Evolutionary conservation across 306 rosid genomes (phyloP).

Genomic region (Lathyrus aphaca): DNA sequence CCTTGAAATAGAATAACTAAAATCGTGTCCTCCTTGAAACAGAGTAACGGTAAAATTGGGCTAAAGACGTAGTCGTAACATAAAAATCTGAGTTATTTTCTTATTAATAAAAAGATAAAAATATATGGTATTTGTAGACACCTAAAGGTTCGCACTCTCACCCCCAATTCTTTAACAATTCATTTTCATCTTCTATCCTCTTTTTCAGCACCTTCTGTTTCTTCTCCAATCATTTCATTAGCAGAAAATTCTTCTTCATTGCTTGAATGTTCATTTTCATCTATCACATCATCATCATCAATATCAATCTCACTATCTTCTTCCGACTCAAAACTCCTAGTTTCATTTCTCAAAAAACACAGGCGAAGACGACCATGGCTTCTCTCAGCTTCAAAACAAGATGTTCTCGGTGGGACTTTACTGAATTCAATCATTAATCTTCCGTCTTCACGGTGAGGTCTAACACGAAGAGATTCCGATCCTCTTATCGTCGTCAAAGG

Average conservation of each 20-base stretch:
- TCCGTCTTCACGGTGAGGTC: constrained; percentile 82
- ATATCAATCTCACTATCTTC: constrained; percentile 7
- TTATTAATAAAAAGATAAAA: too few species aligned
- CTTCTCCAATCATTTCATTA: constrained; percentile 31
- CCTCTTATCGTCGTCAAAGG: constrained; percentile 94
- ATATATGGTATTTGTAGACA: constrained; percentile 38
- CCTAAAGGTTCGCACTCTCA: constrained; percentile 61
- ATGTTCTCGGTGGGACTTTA: constrained; percentile 47
- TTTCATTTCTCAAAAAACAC: constrained; percentile 42
- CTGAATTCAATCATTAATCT: constrained; percentile 68
- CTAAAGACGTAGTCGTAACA: too few species aligned
- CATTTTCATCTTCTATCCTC: constrained; percentile 49
- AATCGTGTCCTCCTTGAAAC: too few species aligned
- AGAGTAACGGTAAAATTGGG: too few species aligned
- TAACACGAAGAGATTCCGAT: constrained; percentile 55
- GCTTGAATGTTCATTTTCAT: constrained; percentile 24
- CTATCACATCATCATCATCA: constrained; percentile 6
- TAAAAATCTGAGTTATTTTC: too few species aligned
- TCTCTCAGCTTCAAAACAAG: constrained; percentile 68
- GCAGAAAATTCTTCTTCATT: constrained; percentile 35
- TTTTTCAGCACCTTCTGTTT: not conserved
- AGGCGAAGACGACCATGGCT: constrained; percentile 90
- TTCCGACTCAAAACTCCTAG: constrained; percentile 47
- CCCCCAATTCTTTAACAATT: constrained; percentile 51
- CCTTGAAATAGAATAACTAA: too few species aligned